Evolutionary conservation across 2,329 filamentous ascomycete genomes (phyloP).

Genomic region (Cladosporium colombiae): DNA sequence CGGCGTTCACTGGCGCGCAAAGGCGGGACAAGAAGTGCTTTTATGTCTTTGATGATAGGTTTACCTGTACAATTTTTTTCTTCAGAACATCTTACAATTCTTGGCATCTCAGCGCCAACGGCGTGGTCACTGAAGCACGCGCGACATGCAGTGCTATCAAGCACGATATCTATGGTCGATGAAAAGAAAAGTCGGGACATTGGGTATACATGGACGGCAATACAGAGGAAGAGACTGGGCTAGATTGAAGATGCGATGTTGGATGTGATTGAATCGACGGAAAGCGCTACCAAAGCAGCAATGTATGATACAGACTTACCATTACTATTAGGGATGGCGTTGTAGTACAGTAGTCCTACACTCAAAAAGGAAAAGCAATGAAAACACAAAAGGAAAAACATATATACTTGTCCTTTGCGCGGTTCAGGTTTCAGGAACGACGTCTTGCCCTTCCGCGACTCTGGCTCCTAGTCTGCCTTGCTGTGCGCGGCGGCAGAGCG

Average conservation of each 20-base stretch:
- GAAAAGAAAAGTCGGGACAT: background rate
- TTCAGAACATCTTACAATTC: slow-evolving; percentile 1
- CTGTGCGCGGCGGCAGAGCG: background rate
- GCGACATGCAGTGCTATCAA: background rate
- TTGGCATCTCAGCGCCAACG: background rate
- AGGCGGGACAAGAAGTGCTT: slow-evolving; percentile 18
- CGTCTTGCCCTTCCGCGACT: slow-evolving; percentile 2
- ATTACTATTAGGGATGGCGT: background rate
- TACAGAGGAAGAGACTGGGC: background rate
- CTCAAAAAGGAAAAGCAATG: background rate
- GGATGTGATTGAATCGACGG: background rate
- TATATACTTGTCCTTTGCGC: background rate
- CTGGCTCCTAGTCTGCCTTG: slow-evolving; percentile 7
- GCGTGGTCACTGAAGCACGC: background rate
- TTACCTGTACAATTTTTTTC: slow-evolving; percentile 19
- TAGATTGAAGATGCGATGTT: background rate
- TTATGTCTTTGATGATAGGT: slow-evolving; percentile 21
- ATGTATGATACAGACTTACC: background rate
- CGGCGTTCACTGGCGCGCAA: slow-evolving; percentile 18
- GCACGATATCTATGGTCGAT: background rate
- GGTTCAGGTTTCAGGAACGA: background rate
- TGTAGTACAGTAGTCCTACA: background rate
- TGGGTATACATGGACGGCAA: background rate
- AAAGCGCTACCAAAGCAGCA: background rate
- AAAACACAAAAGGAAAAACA: background rate